A percentile compares a stretch with the other conserved stretches of the same genome.
These are phyloP conservation scores for Cardamine resedifolia DNA, from an alignment of 345 rosid species.

Conservation along the genomic window DNA sequence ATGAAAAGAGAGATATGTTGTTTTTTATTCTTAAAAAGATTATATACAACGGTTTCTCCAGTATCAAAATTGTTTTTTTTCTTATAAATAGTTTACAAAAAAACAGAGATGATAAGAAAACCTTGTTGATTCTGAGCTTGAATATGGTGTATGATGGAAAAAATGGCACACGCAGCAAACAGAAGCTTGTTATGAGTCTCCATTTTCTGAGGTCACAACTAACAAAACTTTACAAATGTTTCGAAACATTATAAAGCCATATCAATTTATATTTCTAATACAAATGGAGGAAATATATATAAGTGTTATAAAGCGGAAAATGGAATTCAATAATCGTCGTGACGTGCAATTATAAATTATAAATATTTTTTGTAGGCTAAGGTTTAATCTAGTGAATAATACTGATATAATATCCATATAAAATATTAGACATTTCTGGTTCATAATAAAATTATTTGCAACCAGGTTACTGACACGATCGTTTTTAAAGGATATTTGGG, in stretches of 20 bases:
- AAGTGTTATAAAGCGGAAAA: neutral
- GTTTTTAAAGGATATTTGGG: too few species aligned
- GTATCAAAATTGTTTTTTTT: too few species aligned
- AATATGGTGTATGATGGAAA: neutral
- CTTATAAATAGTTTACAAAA: too few species aligned
- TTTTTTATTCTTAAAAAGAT: neutral
- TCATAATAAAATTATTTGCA: neutral
- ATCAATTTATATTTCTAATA: neutral
- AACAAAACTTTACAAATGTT: neutral
- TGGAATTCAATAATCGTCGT: neutral
- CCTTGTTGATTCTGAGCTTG: slow-evolving; percentile 34
- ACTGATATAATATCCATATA: neutral
- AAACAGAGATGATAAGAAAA: neutral
- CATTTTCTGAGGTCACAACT: neutral
- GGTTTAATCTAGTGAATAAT: neutral
- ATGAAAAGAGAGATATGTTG: neutral
- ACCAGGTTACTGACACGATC: neutral
- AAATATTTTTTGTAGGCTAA: neutral
- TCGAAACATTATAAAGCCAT: neutral
- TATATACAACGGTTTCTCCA: neutral
- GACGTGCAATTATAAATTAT: neutral
- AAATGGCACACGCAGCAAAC: neutral
- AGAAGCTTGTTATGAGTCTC: neutral
- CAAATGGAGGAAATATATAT: neutral
- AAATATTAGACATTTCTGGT: neutral